These are phyloP conservation scores for Aspergillus aculeatinus DNA, from an alignment of 2,329 filamentous ascomycete genomes.

Conservation along the genomic window DNA sequence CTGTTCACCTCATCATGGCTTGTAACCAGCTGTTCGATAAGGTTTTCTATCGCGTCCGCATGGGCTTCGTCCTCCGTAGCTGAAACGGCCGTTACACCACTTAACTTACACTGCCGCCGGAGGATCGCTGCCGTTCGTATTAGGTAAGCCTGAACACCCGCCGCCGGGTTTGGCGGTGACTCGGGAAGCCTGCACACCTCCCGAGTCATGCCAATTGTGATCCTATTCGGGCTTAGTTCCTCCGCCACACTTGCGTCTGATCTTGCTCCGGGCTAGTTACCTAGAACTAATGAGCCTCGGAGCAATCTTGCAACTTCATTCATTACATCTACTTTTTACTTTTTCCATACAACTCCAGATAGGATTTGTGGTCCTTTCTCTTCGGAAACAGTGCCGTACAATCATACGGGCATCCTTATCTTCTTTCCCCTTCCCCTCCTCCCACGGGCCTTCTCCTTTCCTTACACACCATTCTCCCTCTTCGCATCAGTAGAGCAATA, in stretches of 20 bases:
- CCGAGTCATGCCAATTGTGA: not conserved
- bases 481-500: not conserved
- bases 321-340: not conserved
- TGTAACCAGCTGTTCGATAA: not conserved
- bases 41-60: not conserved
- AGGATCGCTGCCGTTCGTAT: conserved; percentile 4
- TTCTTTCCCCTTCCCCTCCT: conserved; percentile 1
- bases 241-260: not conserved
- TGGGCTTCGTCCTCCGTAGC: not conserved
- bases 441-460: not conserved
- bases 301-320: not conserved
- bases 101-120: not conserved
- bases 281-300: not conserved
- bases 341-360: not conserved
- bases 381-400: not conserved
- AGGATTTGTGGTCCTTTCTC: not conserved
- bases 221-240: not conserved
- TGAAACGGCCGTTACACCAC: not conserved
- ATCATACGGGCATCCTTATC: not conserved
- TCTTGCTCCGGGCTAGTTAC: not conserved
- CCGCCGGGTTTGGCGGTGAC: conserved; percentile 10
- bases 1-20: not conserved
- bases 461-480: conserved; percentile 15
- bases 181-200: not conserved
- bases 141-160: conserved; percentile 4